Base-by-base conservation (phyloP, 2,329 filamentous ascomycete genomes). In the Ophiosphaerella herpotricha region DNA sequence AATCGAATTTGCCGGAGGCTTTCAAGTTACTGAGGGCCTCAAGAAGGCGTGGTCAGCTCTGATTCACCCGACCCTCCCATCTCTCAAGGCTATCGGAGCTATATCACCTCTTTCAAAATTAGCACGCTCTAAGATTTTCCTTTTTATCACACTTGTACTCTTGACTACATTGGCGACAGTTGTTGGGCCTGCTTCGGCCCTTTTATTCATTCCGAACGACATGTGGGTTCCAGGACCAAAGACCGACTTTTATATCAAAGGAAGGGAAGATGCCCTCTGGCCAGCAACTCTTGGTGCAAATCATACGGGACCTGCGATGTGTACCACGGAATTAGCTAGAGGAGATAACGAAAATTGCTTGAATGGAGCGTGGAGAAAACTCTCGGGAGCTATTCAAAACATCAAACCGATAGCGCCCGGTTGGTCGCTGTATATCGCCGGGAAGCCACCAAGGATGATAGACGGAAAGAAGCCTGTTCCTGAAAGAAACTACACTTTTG, bases 131-230 rank as follows among this genome's bases (percentile, higher is more conserved):
- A 42, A 43, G 23, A 16, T 44, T n/a, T 14, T 49, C 21, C 46
- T 43, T 4, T 14, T 43, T 8, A 13, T 43, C 26, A 11, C n/a
- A 5, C 31, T 49, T 6, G 14, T 49, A 8, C n/a, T 21, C 13
- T 34, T 21, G 5, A 42, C 13, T n/a, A 16, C 23, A 4, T 24
- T 49, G 7, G 33, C 40, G 14, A 36, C 32, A 16, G 12, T 24
- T 26, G 40, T 44, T 41, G 43, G 50, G 21, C 36, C 48, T 24
- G 33, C 48, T 16, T 51, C 43, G 3, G 36, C 48, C 12, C 36
- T 44, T 12, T 35, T 52, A 7, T 47, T 47, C 33, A 37, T 43
- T 14, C 46, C 46, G 2, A 39, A 16, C 18, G 14, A 49, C 23
- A 23, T 38, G 18, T 49, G 46, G 46, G 14, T 43, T 3, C 29